phyloP scores from a whole-genome alignment of 1,284 basidiomycete species.

The Polyporus tsugae region DNA sequence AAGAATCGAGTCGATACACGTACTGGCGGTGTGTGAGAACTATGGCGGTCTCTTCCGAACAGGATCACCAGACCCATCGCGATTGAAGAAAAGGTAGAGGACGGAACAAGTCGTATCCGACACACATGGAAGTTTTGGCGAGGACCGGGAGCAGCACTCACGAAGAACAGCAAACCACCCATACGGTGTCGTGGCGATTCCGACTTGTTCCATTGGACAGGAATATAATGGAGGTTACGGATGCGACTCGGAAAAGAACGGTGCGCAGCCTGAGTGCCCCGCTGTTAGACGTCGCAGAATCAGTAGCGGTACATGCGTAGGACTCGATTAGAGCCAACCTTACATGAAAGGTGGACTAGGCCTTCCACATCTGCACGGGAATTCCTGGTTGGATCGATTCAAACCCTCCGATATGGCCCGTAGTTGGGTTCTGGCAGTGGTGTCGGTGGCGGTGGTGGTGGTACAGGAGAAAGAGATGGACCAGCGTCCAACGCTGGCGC shows the following conservation, averaged over 20 bases:
- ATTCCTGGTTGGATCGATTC: not conserved
- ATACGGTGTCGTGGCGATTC: not conserved
- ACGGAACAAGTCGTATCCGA: constrained; percentile 7
- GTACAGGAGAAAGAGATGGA: constrained; percentile 6
- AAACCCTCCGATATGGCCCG: not conserved
- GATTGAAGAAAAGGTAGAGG: not conserved
- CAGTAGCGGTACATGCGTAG: not conserved
- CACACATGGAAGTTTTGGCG: not conserved
- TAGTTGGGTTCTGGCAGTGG: not conserved
- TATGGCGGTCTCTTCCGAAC: not conserved
- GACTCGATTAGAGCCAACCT: not conserved
- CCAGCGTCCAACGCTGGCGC: not conserved
- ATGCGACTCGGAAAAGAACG: not conserved
- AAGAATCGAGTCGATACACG: not conserved
- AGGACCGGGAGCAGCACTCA: not conserved
- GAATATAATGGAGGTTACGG: not conserved
- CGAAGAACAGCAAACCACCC: not conserved
- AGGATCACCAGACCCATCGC: constrained; percentile 5
- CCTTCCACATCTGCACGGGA: not conserved
- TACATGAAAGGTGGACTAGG: not conserved
- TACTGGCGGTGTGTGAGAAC: not conserved
- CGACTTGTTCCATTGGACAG: not conserved
- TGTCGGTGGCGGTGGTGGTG: not conserved
- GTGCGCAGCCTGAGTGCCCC: not conserved
- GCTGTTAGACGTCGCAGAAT: not conserved